Conservation (phyloP, 495 filamentous ascomycete genomes). For the Aspergillus nanangensis region DNA sequence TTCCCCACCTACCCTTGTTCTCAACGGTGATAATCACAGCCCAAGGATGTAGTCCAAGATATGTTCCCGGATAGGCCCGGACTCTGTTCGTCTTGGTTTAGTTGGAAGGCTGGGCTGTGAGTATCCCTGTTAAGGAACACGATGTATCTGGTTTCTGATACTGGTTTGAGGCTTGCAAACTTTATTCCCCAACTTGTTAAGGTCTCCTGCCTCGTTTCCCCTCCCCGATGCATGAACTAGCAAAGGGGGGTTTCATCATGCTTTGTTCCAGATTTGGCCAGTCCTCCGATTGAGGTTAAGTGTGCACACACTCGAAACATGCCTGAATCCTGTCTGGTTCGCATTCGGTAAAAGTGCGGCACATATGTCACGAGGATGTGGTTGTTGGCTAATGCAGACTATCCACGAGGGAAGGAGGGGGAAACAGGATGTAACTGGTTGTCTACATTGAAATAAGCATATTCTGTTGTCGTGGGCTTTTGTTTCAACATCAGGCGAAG, state of each 20-base stretch:
- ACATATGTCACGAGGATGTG: too few relatives aligned
- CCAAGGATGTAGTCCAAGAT: background rate
- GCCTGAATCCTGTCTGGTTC: too few relatives aligned
- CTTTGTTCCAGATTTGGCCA: conserved; percentile 18
- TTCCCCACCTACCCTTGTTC: background rate
- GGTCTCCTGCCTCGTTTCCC: conserved; percentile 7
- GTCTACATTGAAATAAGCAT: too few relatives aligned
- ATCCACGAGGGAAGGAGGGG: too few relatives aligned
- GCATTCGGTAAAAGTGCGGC: too few relatives aligned
- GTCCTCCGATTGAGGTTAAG: conserved; percentile 15
- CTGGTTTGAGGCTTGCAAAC: conserved; percentile 10
- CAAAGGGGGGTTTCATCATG: conserved; percentile 2
- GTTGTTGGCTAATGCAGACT: too few relatives aligned
- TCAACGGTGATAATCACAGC: background rate
- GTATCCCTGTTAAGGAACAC: background rate
- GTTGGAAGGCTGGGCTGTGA: background rate
- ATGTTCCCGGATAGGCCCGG: background rate
- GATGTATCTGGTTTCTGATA: background rate
- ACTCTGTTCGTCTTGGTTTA: background rate
- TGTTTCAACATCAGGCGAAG: too few relatives aligned
- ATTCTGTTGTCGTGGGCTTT: background rate
- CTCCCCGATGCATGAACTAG: conserved; percentile 7
- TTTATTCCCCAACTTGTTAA: conserved; percentile 6
- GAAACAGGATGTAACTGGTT: too few relatives aligned
- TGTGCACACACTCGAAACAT: conserved; percentile 16